Evolutionary conservation across 1,284 basidiomycete genomes (phyloP), one percentile per base, ranked within the genome.

Genomic region (Trametes hirsuta): DNA sequence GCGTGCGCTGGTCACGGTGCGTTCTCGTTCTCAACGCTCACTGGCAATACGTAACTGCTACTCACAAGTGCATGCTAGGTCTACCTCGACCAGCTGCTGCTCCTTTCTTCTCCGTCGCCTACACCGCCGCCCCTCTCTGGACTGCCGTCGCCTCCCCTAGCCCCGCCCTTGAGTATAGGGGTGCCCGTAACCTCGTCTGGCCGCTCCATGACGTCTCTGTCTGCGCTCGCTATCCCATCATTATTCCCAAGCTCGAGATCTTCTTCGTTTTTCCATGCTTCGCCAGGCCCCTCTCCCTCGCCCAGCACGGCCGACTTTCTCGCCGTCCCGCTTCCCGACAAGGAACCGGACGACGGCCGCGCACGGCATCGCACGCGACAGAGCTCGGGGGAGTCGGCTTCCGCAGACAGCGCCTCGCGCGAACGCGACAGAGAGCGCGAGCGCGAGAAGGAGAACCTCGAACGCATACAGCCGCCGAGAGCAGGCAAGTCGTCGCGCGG

Each of bases 1-100:
- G 65, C 83, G 86, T 58, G 83, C 83, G 12, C 81, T 97, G 44
- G 88, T 94, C 47, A 83, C 82, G 65, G 92, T 93, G 72, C 66
- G 83, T 73, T 56, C 4, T 52, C 66, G 83, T 73, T 56, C 4
- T 52, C 47, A 41, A 55, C 49, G 35, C 37, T 15, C 36, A 37
- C 57, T 37, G 25, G 39, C 39, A 8, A 21, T 21, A 12, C n/a
- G 30, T 22, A 37, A 22, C 46, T 25, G 35, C 55, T 46, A 37
- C 56, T 45, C 4, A 50, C n/a, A 12, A 18, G 35, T 42, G 12
- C 41, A 18, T 2, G 12, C n/a, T 60, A 76, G 75, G 71, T 76
- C 30, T 75, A 76, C 55, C 67, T 76, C 42, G 71, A 71, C 50
- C 74, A 76, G 53, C 66, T 76, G 8, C 65, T 70, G 9, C 55